Evolutionary conservation across 352 stramenopile genomes (phyloP).

Genomic region (Discostella stelligera): DNA sequence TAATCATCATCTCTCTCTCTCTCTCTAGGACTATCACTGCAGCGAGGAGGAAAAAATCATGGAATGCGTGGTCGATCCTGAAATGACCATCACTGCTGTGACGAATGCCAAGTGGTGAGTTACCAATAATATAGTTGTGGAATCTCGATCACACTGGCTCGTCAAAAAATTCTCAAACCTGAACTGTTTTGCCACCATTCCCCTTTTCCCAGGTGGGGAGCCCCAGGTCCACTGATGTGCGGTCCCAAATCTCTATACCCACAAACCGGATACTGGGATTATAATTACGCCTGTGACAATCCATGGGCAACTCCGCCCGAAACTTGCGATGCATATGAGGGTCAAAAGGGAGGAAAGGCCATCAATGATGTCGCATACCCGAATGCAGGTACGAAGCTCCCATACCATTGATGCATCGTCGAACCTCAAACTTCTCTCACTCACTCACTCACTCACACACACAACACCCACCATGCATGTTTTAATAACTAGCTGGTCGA

Average conservation of each 20-base stretch:
- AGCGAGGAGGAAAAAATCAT: slow-evolving; percentile 43
- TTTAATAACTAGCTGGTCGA: slow-evolving; percentile 9
- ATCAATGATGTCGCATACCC: slow-evolving; percentile 40
- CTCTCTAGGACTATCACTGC: slow-evolving; percentile 52
- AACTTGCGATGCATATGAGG: slow-evolving; percentile 45
- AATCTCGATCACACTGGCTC: not conserved
- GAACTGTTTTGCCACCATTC: not conserved
- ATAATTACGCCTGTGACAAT: slow-evolving; percentile 39
- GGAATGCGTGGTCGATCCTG: slow-evolving; percentile 40
- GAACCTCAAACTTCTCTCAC: not conserved
- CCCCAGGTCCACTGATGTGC: slow-evolving; percentile 44
- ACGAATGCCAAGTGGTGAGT: slow-evolving; percentile 59
- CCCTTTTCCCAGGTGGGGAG: slow-evolving; percentile 23
- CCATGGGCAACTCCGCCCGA: slow-evolving; percentile 47
- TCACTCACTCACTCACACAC: not conserved
- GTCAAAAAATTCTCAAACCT: not conserved
- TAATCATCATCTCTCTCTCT: not conserved
- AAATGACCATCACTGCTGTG: slow-evolving; percentile 53
- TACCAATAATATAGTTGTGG: not conserved
- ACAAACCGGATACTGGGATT: slow-evolving; percentile 52
- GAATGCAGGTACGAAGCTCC: slow-evolving; percentile 32
- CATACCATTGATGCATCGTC: not conserved
- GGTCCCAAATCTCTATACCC: slow-evolving; percentile 28
- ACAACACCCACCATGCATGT: not conserved
- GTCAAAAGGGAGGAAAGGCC: slow-evolving; percentile 43